Evolutionary conservation across 768 basidiomycete species (phyloP), one percentile per base, ranked within the genome.

Genomic region (Asterophora lycoperdoides): DNA sequence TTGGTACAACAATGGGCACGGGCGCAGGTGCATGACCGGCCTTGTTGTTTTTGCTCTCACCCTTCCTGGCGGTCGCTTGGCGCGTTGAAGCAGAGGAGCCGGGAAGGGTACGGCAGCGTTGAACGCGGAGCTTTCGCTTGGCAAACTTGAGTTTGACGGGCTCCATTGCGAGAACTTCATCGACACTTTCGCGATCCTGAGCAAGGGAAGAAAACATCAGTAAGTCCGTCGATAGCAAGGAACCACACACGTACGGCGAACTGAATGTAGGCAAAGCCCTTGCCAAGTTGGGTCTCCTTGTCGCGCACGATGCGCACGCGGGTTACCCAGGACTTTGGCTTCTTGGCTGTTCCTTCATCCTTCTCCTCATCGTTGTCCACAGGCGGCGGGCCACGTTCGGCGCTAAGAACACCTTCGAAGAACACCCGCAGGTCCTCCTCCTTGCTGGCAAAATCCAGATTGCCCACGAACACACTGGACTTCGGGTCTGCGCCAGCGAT

Each of bases 221-320:
- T 23, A 23, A 23, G 23, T 3, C 6, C 23, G 23, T 23, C 23
- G 23, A 23, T 17, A 28, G 3, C n/a, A 18, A 15, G 29, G 0
- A 15, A 18, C 38, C 32, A 23, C 15, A 41, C 19, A 74, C 86
- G 52, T 64, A 95, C 95, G 48, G 72, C 64, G 54, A 97, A 90
- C 57, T 92, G 84, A 15, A 98, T 83, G 60, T 97, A 96, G 8
- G 88, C 92, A 64, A 97, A 94, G 4, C 94, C 94, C 68, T 95
- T 96, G 10, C 94, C 95, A 11, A 97, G 78, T 56, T 93, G 92
- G 1, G 92, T 96, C 50, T 89, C 91, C 56, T 81, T 83, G 64
- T 98, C 95, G 40, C 90, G 78, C 44, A 96, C 77, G 57, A 96
- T 82, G 36, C 95, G 79, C n/a, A 96, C 92, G 30, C 80, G 81